Base-by-base conservation (phyloP, 2,329 filamentous ascomycete species). In the Tolypocladium capitatum region DNA sequence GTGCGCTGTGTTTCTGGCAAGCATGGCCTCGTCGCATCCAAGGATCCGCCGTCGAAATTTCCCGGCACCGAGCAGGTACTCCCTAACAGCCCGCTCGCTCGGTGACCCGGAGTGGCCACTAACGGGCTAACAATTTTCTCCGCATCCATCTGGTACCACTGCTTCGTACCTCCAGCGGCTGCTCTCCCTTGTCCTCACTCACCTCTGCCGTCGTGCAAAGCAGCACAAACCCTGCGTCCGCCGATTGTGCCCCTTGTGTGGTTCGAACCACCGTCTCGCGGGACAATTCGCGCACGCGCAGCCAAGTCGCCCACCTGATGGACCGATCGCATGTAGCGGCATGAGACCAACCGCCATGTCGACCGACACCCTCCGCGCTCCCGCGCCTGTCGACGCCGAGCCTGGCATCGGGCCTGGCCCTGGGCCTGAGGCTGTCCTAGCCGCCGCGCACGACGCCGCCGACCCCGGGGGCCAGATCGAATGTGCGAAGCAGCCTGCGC, bases 311-410 rank as follows among this genome's bases (percentile, higher is more conserved):
- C 49, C 53, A 49, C 55, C 60, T 58, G 55, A 63, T 64, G 63
- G 62, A 55, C 58, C 53, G 56, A 58, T 64, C 60, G 60, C 60
- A 57, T 57, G 61, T 57, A 58, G 63, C 60, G 59, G 60, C 62
- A 57, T 65, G 57, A 63, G 57, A 55, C 55, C 60, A 58, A 60
- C 53, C 59, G 66, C 61, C 66, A 79, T 79, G 75, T 74, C 74
- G 67, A 72, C 68, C 65, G 69, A 75, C 70, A 70, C 70, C 68
- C 70, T 68, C 68, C 68, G 70, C 68, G 70, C 65, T 63, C 58
- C 63, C 61, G 67, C 66, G 66, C 62, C 68, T 45, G 43, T 53
- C 42, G 51, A 55, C 49, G 45, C 48, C 46, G 52, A 46, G 45
- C 46, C 46, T 45, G 45, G 35, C 21, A 38, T 35, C 24, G 40